Evolutionary conservation across 2,329 filamentous ascomycete species (phyloP), one percentile per base, ranked within the genome.

Genomic region (Trichoderma sp.): DNA sequence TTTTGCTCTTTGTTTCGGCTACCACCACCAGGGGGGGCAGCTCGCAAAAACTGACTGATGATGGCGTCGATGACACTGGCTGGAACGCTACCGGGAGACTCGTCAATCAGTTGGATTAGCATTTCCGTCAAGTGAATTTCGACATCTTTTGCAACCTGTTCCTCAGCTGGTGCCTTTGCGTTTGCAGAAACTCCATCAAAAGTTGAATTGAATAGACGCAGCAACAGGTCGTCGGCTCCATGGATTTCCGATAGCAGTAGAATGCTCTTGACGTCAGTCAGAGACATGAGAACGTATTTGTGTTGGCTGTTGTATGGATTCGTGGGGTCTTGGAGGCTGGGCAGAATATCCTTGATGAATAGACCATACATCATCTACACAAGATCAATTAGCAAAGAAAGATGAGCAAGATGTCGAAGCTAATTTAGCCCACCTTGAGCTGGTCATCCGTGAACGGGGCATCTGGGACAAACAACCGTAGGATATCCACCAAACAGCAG

Each of bases 221-320:
- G 84, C 30, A 97, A 90, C 58, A 98, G 87, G 34, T 90, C 88
- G 71, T 97, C 94, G 66, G 93, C 89, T 71, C 92, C 91, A 30
- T 94, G 91, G 51, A 98, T 89, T 77, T 99, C 96, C 73, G 93
- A 92, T 75, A 99, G 88, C 53, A 99, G 89, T 9, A 98, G 89
- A 56, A 99, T 93, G 82, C 94, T 98, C 86, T 98, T 97, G 76
- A 97, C 93, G 76, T 97, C 94, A 71, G 94, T 91, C 34, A 99
- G 88, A 21, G 95, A 98, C 73, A 91, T 90, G 73, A 99, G 86
- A 74, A 98, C 93, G 79, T 97, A 96, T 82, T 96, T 91, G 83
- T 99, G 94, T 81, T 98, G 95, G 74, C 90, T 91, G 82, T 97
- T 95, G 85, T 98, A 98, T 11, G 95, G 91, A 80, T 97, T 92